A percentile compares a stretch with the other conserved stretches of the same genome.
These are phyloP conservation scores for Aspergillus baeticus DNA, from an alignment of 495 filamentous ascomycete species.

Conservation along the genomic window DNA sequence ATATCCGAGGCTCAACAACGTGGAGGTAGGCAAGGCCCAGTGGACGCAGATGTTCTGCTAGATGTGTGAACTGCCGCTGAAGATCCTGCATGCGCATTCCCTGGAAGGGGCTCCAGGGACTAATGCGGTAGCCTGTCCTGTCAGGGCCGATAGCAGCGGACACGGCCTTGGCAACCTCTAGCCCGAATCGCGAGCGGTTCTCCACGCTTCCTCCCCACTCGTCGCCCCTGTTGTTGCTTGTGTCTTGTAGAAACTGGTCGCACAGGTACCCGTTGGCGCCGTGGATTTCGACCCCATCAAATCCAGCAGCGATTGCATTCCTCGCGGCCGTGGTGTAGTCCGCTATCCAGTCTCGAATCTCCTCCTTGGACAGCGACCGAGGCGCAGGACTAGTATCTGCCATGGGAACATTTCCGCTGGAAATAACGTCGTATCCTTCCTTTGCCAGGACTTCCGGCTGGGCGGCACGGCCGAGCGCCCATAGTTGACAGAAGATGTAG, in stretches of 20 bases:
- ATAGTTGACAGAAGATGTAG: slow-evolving; percentile 65
- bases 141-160: slow-evolving; percentile 59
- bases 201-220: slow-evolving; percentile 66
- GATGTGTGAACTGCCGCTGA: slow-evolving; percentile 56
- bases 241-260: slow-evolving; percentile 70
- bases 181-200: slow-evolving; percentile 59
- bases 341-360: slow-evolving; percentile 53
- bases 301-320: slow-evolving; percentile 66
- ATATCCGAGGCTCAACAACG: slow-evolving; percentile 50
- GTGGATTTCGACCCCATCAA: slow-evolving; percentile 77
- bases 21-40: slow-evolving; percentile 63
- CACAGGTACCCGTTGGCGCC: slow-evolving; percentile 73
- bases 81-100: slow-evolving; percentile 64
- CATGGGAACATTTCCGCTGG: slow-evolving; percentile 42
- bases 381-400: too few species aligned
- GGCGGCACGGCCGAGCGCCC: slow-evolving; percentile 62
- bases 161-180: slow-evolving; percentile 62
- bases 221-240: slow-evolving; percentile 61
- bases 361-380: too few species aligned
- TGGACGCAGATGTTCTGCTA: slow-evolving; percentile 46
- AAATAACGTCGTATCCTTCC: slow-evolving; percentile 4
- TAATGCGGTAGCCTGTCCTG: slow-evolving; percentile 55
- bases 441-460: slow-evolving; percentile 36
- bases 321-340: slow-evolving; percentile 58
- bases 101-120: slow-evolving; percentile 60